Base-by-base conservation (phyloP, 345 rosid genomes). In the Acer saccharum region DNA sequence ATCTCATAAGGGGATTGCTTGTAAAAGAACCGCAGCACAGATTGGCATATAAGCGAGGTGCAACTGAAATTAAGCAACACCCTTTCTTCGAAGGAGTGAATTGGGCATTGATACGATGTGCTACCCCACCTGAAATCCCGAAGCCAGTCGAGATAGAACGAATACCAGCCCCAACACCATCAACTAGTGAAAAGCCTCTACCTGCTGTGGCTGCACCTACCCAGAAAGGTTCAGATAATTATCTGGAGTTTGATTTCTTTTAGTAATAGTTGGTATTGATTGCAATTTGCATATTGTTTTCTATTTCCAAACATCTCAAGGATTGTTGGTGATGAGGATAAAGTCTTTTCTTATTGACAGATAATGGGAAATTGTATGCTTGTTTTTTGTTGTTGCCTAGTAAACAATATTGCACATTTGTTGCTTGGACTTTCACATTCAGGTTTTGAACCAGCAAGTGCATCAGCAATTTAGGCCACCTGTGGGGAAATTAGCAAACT, bases 1-100 rank as follows among this genome's bases (percentile, higher is more conserved):
- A 92, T 81, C 91, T 94, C 71, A 91, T 94, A 76, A 78, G 91
- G 7, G 93, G 96, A 60, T 82, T 91, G 79, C 92, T 92, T 58
- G 92, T 92, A 77, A 94, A 94, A 84, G 97, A 94, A 80, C 97
- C 98, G 0, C 97, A 92, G 79, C 89, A 94, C 73, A 82, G 96
- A 74, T 77, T 94, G 85, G 98, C 93, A 25, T 89, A 85, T 78
- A 94, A 94, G 79, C 87, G 97, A 41, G 96, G 98, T 16, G 97
- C 98, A 52, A 94, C 98, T 23, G 97, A 92, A 89, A 88, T 94
- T 72, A 94, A 92, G 86, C 98, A 94, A 75, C 98, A 94, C 67
- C 96, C 93, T 0, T 93, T 94, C 89, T 94, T 94, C 18, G 96
- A 94, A 87, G 94, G 97, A 39, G 92, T 94, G 71, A 94, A 94